Base-by-base conservation (phyloP, 129 eudicot species). In the Logfia minima region DNA sequence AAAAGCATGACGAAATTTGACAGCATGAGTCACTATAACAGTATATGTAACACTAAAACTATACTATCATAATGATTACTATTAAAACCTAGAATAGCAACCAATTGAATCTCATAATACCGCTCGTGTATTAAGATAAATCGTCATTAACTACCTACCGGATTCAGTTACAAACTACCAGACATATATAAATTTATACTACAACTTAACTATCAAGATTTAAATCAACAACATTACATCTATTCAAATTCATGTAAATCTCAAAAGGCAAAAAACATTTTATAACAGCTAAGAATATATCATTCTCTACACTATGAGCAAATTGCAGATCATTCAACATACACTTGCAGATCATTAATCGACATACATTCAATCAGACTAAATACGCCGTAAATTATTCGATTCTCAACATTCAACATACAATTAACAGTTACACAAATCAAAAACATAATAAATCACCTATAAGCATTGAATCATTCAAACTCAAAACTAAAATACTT, bases 261-360 rank as follows among this genome's bases (percentile, higher is more conserved):
- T 37, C 41, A 37, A 37, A 35, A 35, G 6, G 1, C 41, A 31
- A 8, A 10, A 43, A 8, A 43, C 5, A 60, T 1, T 9, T 60
- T 32, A 60, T 22, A 24, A 22, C 28, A 62, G n/a, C 10, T 9
- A 53, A 2, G 11, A 59, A 28, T 5, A 51, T 0, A 26, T 51
- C 41, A 21, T 34, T 18, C 34, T 18, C 19, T 1, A 21, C 65
- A 56, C 28, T 17, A 10, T 28, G 51, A 71, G 23, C 58, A 55
- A 61, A 35, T 43, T 41, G 59, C 63, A 64, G 82, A 71, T 79
- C 59, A 66, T 72, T 59, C n/a, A n/a, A n/a, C n/a, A n/a, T n/a
- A n/a, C n/a, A n/a, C n/a, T 43, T 41, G 59, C 63, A 64, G 82
- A 71, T 79, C 59, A 66, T 72, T 59, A 5, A 24, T 79, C 77